Conservation (phyloP, 345 rosid species). For the Salix arbutifolia region DNA sequence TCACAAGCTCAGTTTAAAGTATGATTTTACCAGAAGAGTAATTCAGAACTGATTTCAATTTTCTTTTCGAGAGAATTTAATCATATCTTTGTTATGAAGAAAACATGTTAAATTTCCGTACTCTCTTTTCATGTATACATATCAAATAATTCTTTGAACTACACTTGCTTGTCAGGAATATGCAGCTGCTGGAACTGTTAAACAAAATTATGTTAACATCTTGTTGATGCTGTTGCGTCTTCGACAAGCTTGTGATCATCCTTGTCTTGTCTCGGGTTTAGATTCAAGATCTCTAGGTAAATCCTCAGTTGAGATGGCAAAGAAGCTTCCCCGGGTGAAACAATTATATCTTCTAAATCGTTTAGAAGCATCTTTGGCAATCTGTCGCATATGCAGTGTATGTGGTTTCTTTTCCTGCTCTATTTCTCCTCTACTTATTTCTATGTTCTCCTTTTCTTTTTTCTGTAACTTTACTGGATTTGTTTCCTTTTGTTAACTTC, state of each 20-base stretch:
- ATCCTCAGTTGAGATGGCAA: slow-evolving; percentile 56
- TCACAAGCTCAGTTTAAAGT: slow-evolving; percentile 86
- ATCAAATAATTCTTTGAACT: neutral
- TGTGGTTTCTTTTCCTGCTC: slow-evolving; percentile 17
- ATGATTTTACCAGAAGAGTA: slow-evolving; percentile 24
- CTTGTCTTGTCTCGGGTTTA: slow-evolving; percentile 79
- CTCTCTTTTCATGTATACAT: neutral
- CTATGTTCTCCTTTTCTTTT: neutral
- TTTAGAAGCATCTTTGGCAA: slow-evolving; percentile 72
- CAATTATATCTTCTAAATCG: slow-evolving; percentile 40
- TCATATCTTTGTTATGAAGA: neutral
- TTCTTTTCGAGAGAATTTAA: neutral
- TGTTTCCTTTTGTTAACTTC: neutral
- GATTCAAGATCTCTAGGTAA: slow-evolving; percentile 54
- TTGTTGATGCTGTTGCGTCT: slow-evolving; percentile 96
- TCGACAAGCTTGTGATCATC: slow-evolving; percentile 98
- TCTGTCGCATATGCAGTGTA: slow-evolving; percentile 93
- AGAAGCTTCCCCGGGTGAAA: slow-evolving; percentile 50
- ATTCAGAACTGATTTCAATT: neutral
- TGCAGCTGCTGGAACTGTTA: slow-evolving; percentile 97
- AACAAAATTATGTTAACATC: slow-evolving; percentile 91
- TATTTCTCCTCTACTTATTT: neutral
- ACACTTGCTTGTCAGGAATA: slow-evolving; percentile 62
- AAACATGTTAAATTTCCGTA: neutral
- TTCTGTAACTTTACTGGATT: neutral